phyloP scores from a whole-genome alignment of 176 grass and related monocot genomes.

The Zoysia pacifica region DNA sequence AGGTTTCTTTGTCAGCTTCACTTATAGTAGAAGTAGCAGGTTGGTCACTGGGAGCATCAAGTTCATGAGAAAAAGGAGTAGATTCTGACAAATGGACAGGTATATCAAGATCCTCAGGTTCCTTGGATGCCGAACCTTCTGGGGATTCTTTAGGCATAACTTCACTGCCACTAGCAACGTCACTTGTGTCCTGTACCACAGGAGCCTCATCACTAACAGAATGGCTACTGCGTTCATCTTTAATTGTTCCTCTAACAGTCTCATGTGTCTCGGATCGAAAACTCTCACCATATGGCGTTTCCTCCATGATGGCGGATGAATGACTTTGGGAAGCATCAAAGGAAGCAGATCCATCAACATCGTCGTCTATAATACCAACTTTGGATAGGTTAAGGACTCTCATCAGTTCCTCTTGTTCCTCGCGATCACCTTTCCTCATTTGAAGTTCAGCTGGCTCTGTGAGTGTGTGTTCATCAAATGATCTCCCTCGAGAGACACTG shows the following conservation, averaged over 20 bases:
- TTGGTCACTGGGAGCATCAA: conserved; percentile 41
- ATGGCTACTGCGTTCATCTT: conserved; percentile 32
- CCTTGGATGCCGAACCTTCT: conserved; percentile 31
- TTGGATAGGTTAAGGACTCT: conserved; percentile 79
- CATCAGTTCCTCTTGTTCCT: conserved; percentile 88
- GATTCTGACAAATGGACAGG: conserved; percentile 44
- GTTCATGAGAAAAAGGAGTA: conserved; percentile 36
- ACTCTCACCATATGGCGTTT: conserved; percentile 42
- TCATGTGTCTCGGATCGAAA: conserved; percentile 38
- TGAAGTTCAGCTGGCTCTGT: conserved; percentile 37
- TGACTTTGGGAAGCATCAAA: conserved; percentile 29
- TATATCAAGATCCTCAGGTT: conserved; percentile 34
- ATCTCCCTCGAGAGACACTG: conserved; percentile 59
- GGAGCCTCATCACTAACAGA: conserved; percentile 30
- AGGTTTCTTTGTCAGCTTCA: conserved; percentile 47
- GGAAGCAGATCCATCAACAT: conserved; percentile 48
- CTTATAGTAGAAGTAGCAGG: conserved; percentile 19
- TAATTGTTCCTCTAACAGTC: conserved; percentile 11
- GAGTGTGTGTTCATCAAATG: conserved; percentile 72
- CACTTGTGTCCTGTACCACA: neutral
- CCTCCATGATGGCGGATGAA: conserved; percentile 46
- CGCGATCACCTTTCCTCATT: conserved; percentile 60
- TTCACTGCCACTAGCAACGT: conserved; percentile 19
- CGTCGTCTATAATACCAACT: conserved; percentile 39
- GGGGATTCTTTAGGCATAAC: conserved; percentile 32